These are phyloP conservation scores for Tetrahymena elliotti DNA, from an alignment of 73 alveolate genomes.

Conservation along the genomic window DNA sequence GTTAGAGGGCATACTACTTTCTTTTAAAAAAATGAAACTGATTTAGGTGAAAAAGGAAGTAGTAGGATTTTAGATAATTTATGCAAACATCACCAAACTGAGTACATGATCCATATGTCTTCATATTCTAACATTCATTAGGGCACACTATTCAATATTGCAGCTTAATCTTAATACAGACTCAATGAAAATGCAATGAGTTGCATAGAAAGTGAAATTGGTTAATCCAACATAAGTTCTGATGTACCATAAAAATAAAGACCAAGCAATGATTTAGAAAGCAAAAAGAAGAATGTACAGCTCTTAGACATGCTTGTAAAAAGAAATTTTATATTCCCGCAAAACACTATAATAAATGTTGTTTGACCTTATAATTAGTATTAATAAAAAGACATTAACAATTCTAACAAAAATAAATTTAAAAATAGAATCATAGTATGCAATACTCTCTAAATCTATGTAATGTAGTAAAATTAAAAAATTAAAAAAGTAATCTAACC, in stretches of 20 bases:
- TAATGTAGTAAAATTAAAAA: too few species aligned
- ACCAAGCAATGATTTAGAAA: neutral
- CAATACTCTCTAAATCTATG: too few species aligned
- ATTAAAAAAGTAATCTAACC: too few species aligned
- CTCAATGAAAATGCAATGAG: neutral
- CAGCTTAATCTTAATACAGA: neutral
- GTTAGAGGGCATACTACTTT: neutral
- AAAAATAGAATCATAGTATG: too few species aligned
- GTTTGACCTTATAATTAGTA: neutral
- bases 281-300: neutral
- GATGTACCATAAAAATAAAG: neutral
- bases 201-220: neutral
- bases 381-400: too few species aligned
- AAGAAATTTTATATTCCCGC: neutral
- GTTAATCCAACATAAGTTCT: neutral
- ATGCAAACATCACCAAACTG: neutral
- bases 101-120: neutral
- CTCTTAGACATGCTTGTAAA: neutral
- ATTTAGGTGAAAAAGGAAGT: neutral
- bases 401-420: too few species aligned
- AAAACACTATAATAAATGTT: neutral
- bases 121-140: neutral
- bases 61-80: neutral
- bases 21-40: neutral
- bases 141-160: neutral